Evolutionary conservation across 2,329 filamentous ascomycete species (phyloP).

Genomic region (Botrytis aclada): DNA sequence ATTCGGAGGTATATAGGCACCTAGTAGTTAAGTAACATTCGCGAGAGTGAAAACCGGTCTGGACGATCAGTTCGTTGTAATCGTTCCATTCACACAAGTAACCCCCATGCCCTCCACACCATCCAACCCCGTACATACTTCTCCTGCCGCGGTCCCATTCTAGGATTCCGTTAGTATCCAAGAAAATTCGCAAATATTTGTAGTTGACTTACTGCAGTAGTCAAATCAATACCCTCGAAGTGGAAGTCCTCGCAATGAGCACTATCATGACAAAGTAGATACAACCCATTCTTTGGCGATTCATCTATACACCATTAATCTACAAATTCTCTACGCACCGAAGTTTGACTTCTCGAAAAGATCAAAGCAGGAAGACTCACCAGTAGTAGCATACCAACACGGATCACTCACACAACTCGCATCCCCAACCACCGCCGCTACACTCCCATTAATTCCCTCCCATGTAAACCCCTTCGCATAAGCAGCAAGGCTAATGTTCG

Average conservation of each 20-base stretch:
- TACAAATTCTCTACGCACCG: not conserved
- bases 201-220: not conserved
- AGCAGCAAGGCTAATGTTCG: not conserved
- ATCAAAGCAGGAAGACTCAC: not conserved
- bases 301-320: not conserved
- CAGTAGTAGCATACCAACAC: constrained; percentile 12
- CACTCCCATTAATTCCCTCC: not conserved
- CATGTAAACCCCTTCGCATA: constrained; percentile 1
- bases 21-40: not conserved
- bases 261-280: constrained; percentile 6
- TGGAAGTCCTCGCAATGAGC: constrained; percentile 15
- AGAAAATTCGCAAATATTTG: too few relatives aligned
- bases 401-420: constrained; percentile 3
- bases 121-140: constrained; percentile 2
- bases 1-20: not conserved
- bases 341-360: not conserved
- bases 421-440: not conserved
- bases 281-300: constrained; percentile 9
- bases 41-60: not conserved
- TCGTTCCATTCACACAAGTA: constrained; percentile 7
- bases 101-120: constrained; percentile 7
- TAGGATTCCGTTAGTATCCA: not conserved
- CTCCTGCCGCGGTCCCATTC: not conserved
- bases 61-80: not conserved
- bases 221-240: not conserved